Evolutionary conservation across 768 basidiomycete genomes (phyloP).

Genomic region (Gloeopeniophorella convolvens): DNA sequence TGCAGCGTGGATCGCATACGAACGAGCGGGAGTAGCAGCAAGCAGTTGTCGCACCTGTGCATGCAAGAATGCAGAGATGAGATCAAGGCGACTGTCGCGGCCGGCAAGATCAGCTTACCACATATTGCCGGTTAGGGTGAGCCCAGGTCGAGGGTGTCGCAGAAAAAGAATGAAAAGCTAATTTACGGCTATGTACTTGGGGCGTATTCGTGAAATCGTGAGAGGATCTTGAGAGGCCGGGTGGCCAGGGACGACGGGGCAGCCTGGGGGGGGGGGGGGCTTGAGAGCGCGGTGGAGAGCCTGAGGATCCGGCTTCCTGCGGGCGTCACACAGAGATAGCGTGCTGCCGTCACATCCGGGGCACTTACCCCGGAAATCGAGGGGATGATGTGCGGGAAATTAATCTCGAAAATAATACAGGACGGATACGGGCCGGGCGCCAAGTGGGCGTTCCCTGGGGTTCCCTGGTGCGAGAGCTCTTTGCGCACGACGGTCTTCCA

Average conservation of each 20-base stretch:
- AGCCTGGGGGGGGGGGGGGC: not conserved
- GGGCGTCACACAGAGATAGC: conserved; percentile 1
- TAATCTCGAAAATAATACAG: too few species aligned
- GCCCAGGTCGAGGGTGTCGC: conserved; percentile 9
- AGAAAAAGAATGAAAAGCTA: conserved; percentile 2
- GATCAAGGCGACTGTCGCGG: not conserved
- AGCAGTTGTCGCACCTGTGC: conserved; percentile 72
- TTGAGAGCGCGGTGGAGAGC: not conserved
- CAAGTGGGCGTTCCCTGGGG: too few species aligned
- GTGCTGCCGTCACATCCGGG: conserved; percentile 13
- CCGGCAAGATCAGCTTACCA: conserved; percentile 13
- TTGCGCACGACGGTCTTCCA: too few species aligned
- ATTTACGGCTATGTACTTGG: not conserved
- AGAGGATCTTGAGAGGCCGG: not conserved
- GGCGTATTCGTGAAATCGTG: conserved; percentile 5
- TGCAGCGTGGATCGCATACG: conserved; percentile 24
- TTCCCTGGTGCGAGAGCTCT: too few species aligned
- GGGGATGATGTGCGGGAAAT: too few species aligned
- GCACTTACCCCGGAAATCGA: too few species aligned
- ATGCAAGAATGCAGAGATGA: not conserved
- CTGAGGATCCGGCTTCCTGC: conserved; percentile 2
- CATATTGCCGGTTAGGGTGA: conserved; percentile 6
- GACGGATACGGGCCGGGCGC: too few species aligned
- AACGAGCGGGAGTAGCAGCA: conserved; percentile 67
- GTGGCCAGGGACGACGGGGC: not conserved